Conservation (phyloP, 2,329 filamentous ascomycete species). For the Alternaria triticimaculans region DNA sequence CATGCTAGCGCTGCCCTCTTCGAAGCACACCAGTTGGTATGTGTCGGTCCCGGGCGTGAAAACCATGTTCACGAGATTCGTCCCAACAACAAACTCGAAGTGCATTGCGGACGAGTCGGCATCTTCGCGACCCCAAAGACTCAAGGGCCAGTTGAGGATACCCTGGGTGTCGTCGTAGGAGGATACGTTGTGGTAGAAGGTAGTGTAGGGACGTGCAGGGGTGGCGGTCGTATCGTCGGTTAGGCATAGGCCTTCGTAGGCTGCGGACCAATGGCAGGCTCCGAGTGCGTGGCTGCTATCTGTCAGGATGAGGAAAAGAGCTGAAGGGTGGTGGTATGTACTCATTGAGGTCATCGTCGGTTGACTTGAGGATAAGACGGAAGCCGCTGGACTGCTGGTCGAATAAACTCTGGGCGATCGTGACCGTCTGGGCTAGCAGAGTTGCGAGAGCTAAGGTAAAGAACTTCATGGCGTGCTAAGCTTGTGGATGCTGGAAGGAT, state of each 20-base stretch:
- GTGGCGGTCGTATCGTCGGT: conserved; percentile 8
- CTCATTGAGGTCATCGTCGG: conserved; percentile 25
- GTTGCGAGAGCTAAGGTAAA: conserved; percentile 3
- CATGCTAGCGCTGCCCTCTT: conserved; percentile 34
- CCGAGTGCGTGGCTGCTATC: conserved; percentile 21
- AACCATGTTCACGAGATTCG: conserved; percentile 51
- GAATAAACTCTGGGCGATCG: not conserved
- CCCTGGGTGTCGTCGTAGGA: conserved; percentile 15
- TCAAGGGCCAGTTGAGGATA: conserved; percentile 21
- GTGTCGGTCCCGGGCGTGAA: conserved; percentile 37
- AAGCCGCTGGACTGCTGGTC: conserved; percentile 19
- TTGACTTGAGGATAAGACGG: conserved; percentile 29
- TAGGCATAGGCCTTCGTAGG: conserved; percentile 51
- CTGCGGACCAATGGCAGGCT: conserved; percentile 54
- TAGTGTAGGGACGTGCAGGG: conserved; percentile 20
- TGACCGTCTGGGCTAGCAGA: not conserved
- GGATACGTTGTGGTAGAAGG: conserved; percentile 40
- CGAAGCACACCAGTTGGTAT: conserved; percentile 46
- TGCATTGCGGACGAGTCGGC: conserved; percentile 36
- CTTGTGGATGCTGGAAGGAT: not conserved
- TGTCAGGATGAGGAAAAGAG: not conserved
- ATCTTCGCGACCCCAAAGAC: not conserved
- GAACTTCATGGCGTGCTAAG: conserved; percentile 6
- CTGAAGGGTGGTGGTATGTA: not conserved
- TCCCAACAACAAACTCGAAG: conserved; percentile 34